Percentiles rank a stretch among this genome's conserved stretches.
phyloP scores from a whole-genome alignment of 345 rosid species.

The Eucalyptus camaldulensis region DNA sequence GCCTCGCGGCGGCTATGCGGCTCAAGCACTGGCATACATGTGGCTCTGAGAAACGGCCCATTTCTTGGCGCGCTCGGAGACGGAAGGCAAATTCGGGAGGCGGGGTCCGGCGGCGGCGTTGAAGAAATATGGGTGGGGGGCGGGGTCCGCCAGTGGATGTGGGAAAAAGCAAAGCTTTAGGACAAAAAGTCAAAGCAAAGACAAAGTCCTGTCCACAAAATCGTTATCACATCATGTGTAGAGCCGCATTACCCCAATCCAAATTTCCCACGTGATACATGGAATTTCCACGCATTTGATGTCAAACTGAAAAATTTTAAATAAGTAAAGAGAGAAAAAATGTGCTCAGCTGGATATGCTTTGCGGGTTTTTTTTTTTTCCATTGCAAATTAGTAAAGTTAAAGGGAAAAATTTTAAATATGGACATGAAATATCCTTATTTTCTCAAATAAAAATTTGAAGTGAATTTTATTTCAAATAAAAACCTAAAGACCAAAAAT shows the following conservation, averaged over 20 bases:
- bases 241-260: not conserved
- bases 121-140: not conserved
- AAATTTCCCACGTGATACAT: no score
- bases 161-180: not conserved
- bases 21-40: constrained; percentile 71
- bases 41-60: constrained; percentile 41
- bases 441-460: rapidly evolving
- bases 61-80: not conserved
- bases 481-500: rapidly evolving
- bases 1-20: constrained; percentile 34
- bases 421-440: rapidly evolving
- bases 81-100: not conserved
- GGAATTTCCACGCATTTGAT: no score
- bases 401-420: no score
- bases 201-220: not conserved
- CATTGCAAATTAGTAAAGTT: not conserved
- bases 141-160: not conserved
- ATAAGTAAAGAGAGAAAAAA: no score
- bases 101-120: not conserved
- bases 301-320: no score
- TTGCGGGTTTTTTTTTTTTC: rapidly evolving
- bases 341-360: not conserved
- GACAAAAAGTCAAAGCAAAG: not conserved
- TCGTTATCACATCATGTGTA: not conserved
- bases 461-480: no score